Base-by-base conservation (phyloP, 768 basidiomycete species). In the Rhizopogon rudus region DNA sequence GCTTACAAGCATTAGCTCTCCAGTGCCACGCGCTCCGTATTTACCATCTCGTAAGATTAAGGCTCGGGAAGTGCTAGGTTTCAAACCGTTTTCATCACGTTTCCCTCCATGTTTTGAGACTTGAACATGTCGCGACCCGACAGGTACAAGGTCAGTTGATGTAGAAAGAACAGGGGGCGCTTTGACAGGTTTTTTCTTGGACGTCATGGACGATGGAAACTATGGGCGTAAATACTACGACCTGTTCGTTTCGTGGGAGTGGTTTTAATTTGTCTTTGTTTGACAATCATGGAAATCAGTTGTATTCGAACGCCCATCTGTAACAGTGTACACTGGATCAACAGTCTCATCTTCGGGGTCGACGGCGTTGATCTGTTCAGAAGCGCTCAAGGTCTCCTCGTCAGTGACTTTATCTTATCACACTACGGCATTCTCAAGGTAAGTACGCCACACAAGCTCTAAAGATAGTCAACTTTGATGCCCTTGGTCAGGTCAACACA, bases 11-110 rank as follows among this genome's bases (percentile, higher is more conserved):
- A 84, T 67, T 44, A 90, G 17, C 68, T 90, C 88, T 16, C 88
- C 88, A 5, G 82, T 82, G 41, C 89, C 88, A 52, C 77, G 77
- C 29, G 86, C 76, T 12, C 87, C 89, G 69, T 86, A 71, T 64
- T 89, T 91, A 41, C 85, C 86, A 63, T 89, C 87, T 59, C 90
- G 81, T 59, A 91, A 70, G 53, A 90, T 67, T 52, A 91, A 77
- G 28, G 90, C 89, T 42, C 85, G 82, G n/a, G 80, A 75, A 0
- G 89, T 90, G 1, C 84, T 81, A 0, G 85, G 86, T 59, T 76
- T 77, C 54, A 79, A 71, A 35, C 78, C 77, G 58, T 80, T 69
- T 63, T 74, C 75, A 51, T 81, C 75, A 51, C 79, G 77, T 58
- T 79, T 79, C 8, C 69, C 51, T 31, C 66, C 59, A 20, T 64